phyloP scores from a whole-genome alignment of 306 rosid genomes.

The Dalbergia cochinchinensis region DNA sequence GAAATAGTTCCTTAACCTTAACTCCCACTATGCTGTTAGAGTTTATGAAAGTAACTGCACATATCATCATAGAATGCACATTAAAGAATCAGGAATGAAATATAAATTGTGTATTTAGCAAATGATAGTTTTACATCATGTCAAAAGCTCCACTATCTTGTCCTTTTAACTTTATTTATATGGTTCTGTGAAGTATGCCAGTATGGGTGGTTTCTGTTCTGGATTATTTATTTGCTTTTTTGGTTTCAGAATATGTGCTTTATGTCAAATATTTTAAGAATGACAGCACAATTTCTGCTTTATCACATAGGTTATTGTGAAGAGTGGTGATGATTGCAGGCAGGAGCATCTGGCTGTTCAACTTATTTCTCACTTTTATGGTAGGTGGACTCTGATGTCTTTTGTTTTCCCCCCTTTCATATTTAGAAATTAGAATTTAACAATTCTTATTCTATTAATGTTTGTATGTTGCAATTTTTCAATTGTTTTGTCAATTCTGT shows the following conservation, averaged over 20 bases:
- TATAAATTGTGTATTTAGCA: not conserved
- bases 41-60: constrained; percentile 17
- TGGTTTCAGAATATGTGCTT: constrained; percentile 31
- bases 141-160: constrained; percentile 25
- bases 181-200: constrained; percentile 31
- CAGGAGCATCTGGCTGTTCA: constrained; percentile 99
- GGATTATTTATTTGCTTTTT: constrained; percentile 20
- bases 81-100: constrained; percentile 7
- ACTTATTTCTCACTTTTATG: constrained; percentile 97
- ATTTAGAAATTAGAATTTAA: constrained; percentile 27
- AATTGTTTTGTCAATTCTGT: not conserved
- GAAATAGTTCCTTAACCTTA: constrained; percentile 13
- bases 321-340: constrained; percentile 99
- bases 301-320: constrained; percentile 79
- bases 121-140: constrained; percentile 25
- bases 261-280: constrained; percentile 31
- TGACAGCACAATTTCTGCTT: constrained; percentile 35
- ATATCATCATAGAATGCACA: not conserved
- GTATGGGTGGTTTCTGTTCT: constrained; percentile 28
- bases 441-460: constrained; percentile 19
- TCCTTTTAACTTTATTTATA: constrained; percentile 4
- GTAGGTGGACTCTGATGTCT: constrained; percentile 53
- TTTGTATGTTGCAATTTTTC: constrained; percentile 12
- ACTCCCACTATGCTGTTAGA: constrained; percentile 28
- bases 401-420: constrained; percentile 32